A percentile compares a stretch with the other conserved stretches of the same genome.
phyloP scores from a whole-genome alignment of 2,329 filamentous ascomycete genomes.

The Zymoseptoria passerinii region DNA sequence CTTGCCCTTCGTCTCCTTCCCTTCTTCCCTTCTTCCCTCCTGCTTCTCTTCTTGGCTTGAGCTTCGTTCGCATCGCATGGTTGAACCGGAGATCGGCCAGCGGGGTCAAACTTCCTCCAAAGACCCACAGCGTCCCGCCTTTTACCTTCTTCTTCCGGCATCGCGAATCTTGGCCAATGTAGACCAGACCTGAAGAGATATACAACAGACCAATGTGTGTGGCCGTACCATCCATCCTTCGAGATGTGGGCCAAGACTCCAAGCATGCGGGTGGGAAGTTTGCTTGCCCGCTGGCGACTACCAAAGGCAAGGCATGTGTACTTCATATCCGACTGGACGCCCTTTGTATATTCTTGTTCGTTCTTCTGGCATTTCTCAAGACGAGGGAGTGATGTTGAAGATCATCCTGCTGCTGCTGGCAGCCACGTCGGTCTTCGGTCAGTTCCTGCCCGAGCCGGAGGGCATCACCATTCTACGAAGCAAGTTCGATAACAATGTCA shows the following conservation, averaged over 20 bases:
- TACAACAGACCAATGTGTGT: not conserved
- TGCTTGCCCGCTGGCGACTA: not conserved
- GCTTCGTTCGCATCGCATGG: too few species aligned
- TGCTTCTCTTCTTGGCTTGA: too few species aligned
- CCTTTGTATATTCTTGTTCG: not conserved
- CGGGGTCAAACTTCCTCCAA: too few species aligned
- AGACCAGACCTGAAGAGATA: not conserved
- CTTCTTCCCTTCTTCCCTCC: too few species aligned
- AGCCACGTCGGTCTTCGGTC: not conserved
- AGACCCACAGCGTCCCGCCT: too few species aligned
- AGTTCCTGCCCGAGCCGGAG: constrained; percentile 22
- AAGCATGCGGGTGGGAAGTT: not conserved
- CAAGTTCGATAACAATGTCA: constrained; percentile 32
- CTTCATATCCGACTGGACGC: not conserved
- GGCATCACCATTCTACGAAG: constrained; percentile 34
- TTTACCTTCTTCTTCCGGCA: too few species aligned
- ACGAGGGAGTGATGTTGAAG: not conserved
- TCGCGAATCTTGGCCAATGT: too few species aligned
- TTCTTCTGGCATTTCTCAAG: not conserved
- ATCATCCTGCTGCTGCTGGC: not conserved
- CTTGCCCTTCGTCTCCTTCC: too few species aligned
- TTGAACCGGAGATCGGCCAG: too few species aligned
- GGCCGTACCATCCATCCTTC: not conserved
- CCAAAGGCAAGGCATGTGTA: not conserved
- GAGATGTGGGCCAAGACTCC: not conserved